A percentile compares a stretch with the other conserved stretches of the same genome.
These are phyloP conservation scores for Pythium rhizo-oryzae DNA, from an alignment of 352 stramenopile species.

Conservation along the genomic window DNA sequence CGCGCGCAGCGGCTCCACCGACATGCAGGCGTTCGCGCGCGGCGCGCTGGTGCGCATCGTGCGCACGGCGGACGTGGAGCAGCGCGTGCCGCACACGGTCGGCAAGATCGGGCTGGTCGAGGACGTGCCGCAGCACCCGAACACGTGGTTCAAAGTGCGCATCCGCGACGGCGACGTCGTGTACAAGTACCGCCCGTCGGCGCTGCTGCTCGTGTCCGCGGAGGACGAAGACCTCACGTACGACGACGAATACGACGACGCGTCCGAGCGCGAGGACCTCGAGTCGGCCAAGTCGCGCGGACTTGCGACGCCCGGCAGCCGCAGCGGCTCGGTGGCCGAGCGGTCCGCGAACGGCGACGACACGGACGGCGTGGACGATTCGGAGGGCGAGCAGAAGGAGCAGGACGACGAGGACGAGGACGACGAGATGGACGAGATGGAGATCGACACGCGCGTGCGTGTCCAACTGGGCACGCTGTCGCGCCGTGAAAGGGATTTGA, in stretches of 20 bases:
- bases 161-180: constrained; percentile 85
- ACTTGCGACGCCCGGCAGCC: constrained; percentile 12
- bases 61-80: constrained; percentile 78
- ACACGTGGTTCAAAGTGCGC: constrained; percentile 88
- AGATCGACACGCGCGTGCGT: constrained; percentile 57
- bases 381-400: constrained; percentile 55
- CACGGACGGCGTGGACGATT: constrained; percentile 31
- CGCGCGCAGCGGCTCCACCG: constrained; percentile 27
- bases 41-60: constrained; percentile 72
- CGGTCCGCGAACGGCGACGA: constrained; percentile 16
- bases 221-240: constrained; percentile 30
- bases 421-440: constrained; percentile 41
- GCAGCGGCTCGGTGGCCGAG: neutral
- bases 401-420: constrained; percentile 43
- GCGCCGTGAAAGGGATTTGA: constrained; percentile 59
- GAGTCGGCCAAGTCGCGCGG: neutral
- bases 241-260: constrained; percentile 28
- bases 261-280: constrained; percentile 8
- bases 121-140: constrained; percentile 80
- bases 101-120: constrained; percentile 82
- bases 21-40: constrained; percentile 58
- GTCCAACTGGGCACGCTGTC: constrained; percentile 53
- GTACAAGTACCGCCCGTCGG: constrained; percentile 87
- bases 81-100: constrained; percentile 81
- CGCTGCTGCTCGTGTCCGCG: constrained; percentile 50